phyloP scores from a whole-genome alignment of 1,284 basidiomycete genomes.

The Filobasidium uniguttulatum region DNA sequence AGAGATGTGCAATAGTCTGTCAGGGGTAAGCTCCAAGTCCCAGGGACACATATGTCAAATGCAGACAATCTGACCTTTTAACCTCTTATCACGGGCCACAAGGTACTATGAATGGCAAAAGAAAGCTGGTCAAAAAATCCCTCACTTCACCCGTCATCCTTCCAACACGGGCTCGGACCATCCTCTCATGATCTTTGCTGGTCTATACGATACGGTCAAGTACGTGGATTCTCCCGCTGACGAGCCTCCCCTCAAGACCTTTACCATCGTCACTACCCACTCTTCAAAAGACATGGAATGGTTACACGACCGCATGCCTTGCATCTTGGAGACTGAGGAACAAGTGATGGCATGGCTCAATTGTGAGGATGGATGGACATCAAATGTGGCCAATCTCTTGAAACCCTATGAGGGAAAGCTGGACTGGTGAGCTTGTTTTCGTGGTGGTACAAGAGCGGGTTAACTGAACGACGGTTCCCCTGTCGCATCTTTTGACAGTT shows the following conservation, averaged over 20 bases:
- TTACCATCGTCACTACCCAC: conserved; percentile 75
- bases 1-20: conserved; percentile 63
- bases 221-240: conserved; percentile 44
- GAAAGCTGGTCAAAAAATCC: conserved; percentile 60
- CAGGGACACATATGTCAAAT: not conserved
- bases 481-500: conserved; percentile 40
- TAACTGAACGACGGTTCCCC: not conserved
- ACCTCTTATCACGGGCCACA: too few relatives aligned
- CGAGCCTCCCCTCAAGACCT: conserved; percentile 53
- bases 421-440: conserved; percentile 47
- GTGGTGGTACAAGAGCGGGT: not conserved
- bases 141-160: conserved; percentile 60
- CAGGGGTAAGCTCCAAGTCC: conserved; percentile 48
- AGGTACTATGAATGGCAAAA: conserved; percentile 88
- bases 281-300: conserved; percentile 55
- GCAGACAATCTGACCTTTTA: conserved; percentile 5
- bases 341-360: conserved; percentile 68
- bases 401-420: conserved; percentile 53
- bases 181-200: conserved; percentile 71
- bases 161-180: conserved; percentile 12
- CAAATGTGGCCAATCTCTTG: conserved; percentile 49
- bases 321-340: conserved; percentile 54
- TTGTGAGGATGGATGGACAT: conserved; percentile 50
- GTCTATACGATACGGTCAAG: conserved; percentile 62
- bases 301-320: conserved; percentile 87